Evolutionary conservation across 306 rosid genomes (phyloP), one percentile per base, ranked within the genome.

Genomic region (Fragaria iinumae): DNA sequence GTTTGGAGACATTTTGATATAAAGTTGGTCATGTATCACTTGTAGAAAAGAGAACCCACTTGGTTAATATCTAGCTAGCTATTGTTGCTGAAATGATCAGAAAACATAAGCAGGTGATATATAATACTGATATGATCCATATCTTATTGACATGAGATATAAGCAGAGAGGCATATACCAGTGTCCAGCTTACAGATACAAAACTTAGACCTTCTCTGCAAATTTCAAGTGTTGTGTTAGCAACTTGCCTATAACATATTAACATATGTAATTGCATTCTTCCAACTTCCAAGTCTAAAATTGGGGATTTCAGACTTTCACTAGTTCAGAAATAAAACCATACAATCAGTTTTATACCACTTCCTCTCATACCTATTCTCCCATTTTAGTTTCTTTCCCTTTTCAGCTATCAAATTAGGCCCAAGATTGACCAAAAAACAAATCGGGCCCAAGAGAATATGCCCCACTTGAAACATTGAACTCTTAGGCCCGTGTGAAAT

Each of bases 61-160:
- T 62, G 67, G 41, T 29, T 29, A 34, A 64, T 29, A 11, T 32
- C n/a, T 64, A 64, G 18, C 67, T 11, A 4, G 18, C 20, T 62
- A 1, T 41, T 12, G 39, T 29, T 29, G 7, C 67, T 13, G 10
- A 62, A 29, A 62, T 62, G 38, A 68, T 68, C 29, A 13, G 1
- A 53, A 41, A 21, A 44, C n/a, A 68, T 43, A 11, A 25, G 27
- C 27, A n/a, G 72, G 34, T 67, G 72, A 67, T 21, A 8, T 21
- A 57, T 23, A 4, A 43, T n/a, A 27, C 47, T 65, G 69, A 65
- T 65, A 32, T 34, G 60, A 8, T 53, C 60, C 60, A 8, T 52
- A 52, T 52, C 44, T 14, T 62, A 62, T 67, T n/a, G 52, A 12
- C 52, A 41, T 67, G 72, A 43, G 72, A 34, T 67, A 67, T 67